Base-by-base conservation (phyloP, 768 basidiomycete genomes). In the Symmetrospora coprosmae region DNA sequence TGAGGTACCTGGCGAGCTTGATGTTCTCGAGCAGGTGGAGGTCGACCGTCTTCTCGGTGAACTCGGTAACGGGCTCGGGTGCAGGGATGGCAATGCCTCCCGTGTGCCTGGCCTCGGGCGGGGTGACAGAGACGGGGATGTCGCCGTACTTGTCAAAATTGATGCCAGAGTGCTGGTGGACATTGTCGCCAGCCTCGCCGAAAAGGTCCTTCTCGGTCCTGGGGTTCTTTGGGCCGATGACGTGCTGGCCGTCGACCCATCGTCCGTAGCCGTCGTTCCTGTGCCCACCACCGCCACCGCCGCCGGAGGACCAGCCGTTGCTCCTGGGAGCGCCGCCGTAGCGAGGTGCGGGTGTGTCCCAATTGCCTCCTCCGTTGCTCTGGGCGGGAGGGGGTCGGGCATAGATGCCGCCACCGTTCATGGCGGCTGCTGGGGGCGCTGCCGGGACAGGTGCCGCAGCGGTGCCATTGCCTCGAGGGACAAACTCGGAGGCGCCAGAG, bases 91-190 rank as follows among this genome's bases (percentile, higher is more conserved):
- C 43, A 21, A 45, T 28, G 16, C 55, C 55, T 4, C 55, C 55
- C 19, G 55, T 46, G 21, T 58, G 46, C 30, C 55, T 31, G n/a
- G 97, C 92, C 68, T 85, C 86, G 62, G 83, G 82, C 67, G 94
- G 94, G 48, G 92, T 97, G 34, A 91, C 92, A 75, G 97, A 94
- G 67, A 99, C 91, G 65, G 94, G 94, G 71, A 99, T 99, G 72
- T 97, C 92, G 74, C 94, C 94, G 70, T 97, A 99, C 75, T 94
- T 94, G 77, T 99, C 94, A 71, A 99, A 99, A 77, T 99, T 99
- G 76, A 99, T 96, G 65, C 94, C 94, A 41, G 91, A 92, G 71
- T 88, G 83, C 73, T 94, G 85, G 71, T 86, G 87, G 61, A 81
- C 82, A 23, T 84, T 81, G 72, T 96, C 92, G 45, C 80, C 76